Evolutionary conservation across 2,329 filamentous ascomycete species (phyloP).

Genomic region (Sphaerulina vaccinii): DNA sequence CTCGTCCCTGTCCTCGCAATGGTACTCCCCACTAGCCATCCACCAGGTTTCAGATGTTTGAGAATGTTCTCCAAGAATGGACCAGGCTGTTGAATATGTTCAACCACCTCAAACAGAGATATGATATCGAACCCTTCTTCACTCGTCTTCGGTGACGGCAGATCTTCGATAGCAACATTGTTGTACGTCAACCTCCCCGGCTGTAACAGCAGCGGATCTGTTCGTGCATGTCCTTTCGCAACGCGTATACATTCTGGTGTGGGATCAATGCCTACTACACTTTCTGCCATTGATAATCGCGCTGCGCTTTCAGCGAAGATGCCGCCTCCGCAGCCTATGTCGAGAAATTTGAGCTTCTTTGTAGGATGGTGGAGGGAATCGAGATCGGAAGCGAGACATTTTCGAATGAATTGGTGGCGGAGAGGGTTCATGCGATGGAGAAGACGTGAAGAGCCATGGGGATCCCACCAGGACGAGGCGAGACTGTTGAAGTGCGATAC

Average conservation of each 20-base stretch:
- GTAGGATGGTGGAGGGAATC: slow-evolving; percentile 4
- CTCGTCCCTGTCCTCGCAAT: slow-evolving; percentile 87
- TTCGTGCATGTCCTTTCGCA: slow-evolving; percentile 70
- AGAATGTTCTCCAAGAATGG: slow-evolving; percentile 71
- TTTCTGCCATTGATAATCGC: slow-evolving; percentile 60
- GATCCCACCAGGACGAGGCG: slow-evolving; percentile 95
- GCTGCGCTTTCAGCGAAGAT: slow-evolving; percentile 92
- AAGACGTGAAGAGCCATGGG: slow-evolving; percentile 84
- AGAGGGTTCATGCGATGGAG: slow-evolving; percentile 98
- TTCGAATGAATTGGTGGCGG: slow-evolving; percentile 84
- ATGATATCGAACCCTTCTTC: slow-evolving; percentile 69
- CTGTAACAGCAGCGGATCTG: slow-evolving; percentile 65
- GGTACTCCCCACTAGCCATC: slow-evolving; percentile 89
- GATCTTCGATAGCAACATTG: slow-evolving; percentile 73
- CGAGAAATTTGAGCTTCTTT: slow-evolving; percentile 67
- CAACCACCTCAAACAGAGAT: slow-evolving; percentile 88
- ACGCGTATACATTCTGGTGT: slow-evolving; percentile 71
- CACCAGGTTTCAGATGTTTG: slow-evolving; percentile 79
- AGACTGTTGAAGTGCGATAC: slow-evolving; percentile 93
- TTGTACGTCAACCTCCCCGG: slow-evolving; percentile 64
- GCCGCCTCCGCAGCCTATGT: slow-evolving; percentile 92
- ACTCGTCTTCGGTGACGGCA: slow-evolving; percentile 40
- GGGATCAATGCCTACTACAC: slow-evolving; percentile 76
- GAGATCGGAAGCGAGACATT: slow-evolving; percentile 59
- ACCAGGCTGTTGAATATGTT: slow-evolving; percentile 78